A percentile compares a stretch with the other conserved stretches of the same genome.
Conservation (phyloP, 106 monocot genomes). For the Allium sativum region DNA sequence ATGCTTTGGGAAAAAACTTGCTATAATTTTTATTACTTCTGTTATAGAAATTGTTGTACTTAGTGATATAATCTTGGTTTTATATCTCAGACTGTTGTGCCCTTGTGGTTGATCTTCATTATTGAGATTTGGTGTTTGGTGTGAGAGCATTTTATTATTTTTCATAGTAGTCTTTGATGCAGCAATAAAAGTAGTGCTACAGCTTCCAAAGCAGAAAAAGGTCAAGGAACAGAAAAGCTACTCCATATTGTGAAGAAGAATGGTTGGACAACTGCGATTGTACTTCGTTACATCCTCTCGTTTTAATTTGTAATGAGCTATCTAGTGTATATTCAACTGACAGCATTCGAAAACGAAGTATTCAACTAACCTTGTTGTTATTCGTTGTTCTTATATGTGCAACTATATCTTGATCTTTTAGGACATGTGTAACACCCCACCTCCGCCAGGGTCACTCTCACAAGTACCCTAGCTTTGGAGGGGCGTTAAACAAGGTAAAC, state of each 20-base stretch:
- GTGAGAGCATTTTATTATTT: too few species aligned
- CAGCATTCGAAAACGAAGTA: not conserved
- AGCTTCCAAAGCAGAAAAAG: constrained; percentile 54
- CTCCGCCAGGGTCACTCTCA: too few species aligned
- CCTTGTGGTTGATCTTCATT: too few species aligned
- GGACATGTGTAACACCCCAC: too few species aligned
- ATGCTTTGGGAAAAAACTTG: too few species aligned
- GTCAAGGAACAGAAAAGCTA: constrained; percentile 43
- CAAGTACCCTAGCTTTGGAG: too few species aligned
- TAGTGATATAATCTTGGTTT: too few species aligned
- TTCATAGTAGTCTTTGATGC: constrained; percentile 65
- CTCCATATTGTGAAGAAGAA: constrained; percentile 39
- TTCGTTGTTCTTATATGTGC: not conserved
- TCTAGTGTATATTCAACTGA: constrained; percentile 3
- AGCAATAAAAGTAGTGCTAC: constrained; percentile 61
- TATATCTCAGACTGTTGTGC: too few species aligned
- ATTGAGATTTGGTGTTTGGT: too few species aligned
- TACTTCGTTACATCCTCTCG: not conserved
- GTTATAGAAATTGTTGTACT: too few species aligned
- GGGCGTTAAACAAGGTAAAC: too few species aligned
- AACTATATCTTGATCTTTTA: constrained; percentile 1
- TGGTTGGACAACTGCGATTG: not conserved
- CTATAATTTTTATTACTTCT: too few species aligned
- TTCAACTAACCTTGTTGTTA: not conserved
- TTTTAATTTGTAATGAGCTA: constrained; percentile 1